These are phyloP conservation scores for Candida nanaspora DNA, from an alignment of 805 yeast species.

Conservation along the genomic window DNA sequence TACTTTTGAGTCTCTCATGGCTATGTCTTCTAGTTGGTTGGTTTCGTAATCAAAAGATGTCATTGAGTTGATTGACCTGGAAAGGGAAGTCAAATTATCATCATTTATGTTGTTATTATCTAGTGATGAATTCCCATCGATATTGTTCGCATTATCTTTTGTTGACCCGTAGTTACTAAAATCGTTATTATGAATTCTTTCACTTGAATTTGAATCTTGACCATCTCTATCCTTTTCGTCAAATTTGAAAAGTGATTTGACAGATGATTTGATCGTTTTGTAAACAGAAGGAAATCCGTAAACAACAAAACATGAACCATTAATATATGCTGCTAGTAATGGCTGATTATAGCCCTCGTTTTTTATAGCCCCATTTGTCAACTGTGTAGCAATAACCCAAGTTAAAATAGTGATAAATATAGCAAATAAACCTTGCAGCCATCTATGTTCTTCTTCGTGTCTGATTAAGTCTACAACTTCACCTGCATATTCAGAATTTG, in stretches of 20 bases:
- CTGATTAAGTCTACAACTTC: constrained; percentile 26
- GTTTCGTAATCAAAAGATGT: not conserved
- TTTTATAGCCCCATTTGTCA: constrained; percentile 42
- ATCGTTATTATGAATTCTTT: not conserved
- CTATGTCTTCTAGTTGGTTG: not conserved
- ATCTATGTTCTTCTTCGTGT: constrained; percentile 32
- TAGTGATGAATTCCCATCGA: not conserved
- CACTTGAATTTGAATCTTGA: not conserved
- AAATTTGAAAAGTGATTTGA: not conserved
- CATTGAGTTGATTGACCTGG: not conserved
- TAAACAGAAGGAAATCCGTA: constrained; percentile 34
- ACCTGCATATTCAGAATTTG: constrained; percentile 17
- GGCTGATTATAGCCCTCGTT: constrained; percentile 43
- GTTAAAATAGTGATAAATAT: constrained; percentile 34
- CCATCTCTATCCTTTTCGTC: not conserved
- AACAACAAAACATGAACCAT: constrained; percentile 41
- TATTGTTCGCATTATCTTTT: constrained; percentile 1
- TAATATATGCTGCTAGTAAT: constrained; percentile 35
- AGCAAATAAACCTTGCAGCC: constrained; percentile 35
- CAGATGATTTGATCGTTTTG: not conserved
- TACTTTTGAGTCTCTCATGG: not conserved
- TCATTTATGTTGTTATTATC: constrained; percentile 1
- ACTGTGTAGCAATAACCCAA: constrained; percentile 43
- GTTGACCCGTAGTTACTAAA: constrained; percentile 4
- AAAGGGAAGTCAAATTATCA: constrained; percentile 2